Percentiles rank a stretch among this genome's conserved stretches.
Conservation (phyloP, 2,329 filamentous ascomycete genomes). For the Sphaerulina musiva region DNA sequence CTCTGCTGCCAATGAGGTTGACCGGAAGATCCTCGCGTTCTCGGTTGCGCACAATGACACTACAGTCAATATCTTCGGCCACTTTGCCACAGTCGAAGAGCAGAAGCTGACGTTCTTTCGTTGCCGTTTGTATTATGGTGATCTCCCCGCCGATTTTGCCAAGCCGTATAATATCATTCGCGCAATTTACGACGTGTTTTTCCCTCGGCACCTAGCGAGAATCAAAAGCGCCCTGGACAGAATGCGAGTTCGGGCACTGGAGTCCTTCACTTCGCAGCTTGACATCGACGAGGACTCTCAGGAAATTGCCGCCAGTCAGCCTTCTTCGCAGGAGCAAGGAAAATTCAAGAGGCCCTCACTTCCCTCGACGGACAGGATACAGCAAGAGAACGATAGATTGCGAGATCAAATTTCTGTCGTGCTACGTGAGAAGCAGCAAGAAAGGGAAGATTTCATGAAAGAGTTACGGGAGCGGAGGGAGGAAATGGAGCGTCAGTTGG, state of each 20-base stretch:
- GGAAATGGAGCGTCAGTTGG: background rate
- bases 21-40: slow-evolving; percentile 12
- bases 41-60: slow-evolving; percentile 15
- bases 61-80: slow-evolving; percentile 8
- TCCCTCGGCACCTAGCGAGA: slow-evolving; percentile 1
- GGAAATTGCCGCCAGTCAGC: background rate
- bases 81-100: background rate
- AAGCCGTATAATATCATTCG: background rate
- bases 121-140: background rate
- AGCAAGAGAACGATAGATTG: slow-evolving; percentile 5
- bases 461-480: background rate
- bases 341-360: background rate
- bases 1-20: slow-evolving; percentile 5
- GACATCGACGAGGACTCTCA: slow-evolving; percentile 1
- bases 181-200: background rate
- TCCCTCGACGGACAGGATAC: background rate
- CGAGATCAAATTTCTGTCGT: background rate
- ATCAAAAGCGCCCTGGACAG: background rate
- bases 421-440: background rate
- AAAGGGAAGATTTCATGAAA: background rate
- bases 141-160: background rate
- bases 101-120: background rate
- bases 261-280: slow-evolving; percentile 6
- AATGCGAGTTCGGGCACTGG: background rate
- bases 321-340: slow-evolving; percentile 1